Evolutionary conservation across 2,329 filamentous ascomycete species (phyloP).

Genomic region (Escovopsis sp.): DNA sequence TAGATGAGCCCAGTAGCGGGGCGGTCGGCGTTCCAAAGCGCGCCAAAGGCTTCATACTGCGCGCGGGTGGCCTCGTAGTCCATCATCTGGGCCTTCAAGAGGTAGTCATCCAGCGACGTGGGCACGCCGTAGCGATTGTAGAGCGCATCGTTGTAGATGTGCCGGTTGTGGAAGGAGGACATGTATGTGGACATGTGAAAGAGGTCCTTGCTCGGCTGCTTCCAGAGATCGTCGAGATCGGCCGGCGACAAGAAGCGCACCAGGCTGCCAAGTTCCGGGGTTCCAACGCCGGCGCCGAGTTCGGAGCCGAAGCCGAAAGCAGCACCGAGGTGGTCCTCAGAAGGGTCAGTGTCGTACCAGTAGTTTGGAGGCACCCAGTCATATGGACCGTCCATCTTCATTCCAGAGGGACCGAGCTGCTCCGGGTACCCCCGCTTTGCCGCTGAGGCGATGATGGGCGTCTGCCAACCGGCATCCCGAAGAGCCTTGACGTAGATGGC

Average conservation of each 20-base stretch:
- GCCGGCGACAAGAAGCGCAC: constrained; percentile 32
- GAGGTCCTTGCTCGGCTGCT: constrained; percentile 30
- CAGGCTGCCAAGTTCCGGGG: constrained; percentile 39
- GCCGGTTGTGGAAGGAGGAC: constrained; percentile 38
- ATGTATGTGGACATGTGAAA: constrained; percentile 45
- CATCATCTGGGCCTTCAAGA: constrained; percentile 43
- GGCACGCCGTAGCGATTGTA: constrained; percentile 35
- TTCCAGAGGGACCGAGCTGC: constrained; percentile 36
- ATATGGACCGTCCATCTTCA: constrained; percentile 54
- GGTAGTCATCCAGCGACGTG: constrained; percentile 37
- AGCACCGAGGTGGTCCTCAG: constrained; percentile 29
- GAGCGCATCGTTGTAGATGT: constrained; percentile 42
- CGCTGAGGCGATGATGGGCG: constrained; percentile 42
- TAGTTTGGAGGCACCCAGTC: constrained; percentile 52
- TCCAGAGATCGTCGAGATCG: constrained; percentile 43
- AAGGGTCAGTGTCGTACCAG: constrained; percentile 35
- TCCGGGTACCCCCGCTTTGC: constrained; percentile 36
- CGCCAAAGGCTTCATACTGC: constrained; percentile 40
- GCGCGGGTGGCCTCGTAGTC: constrained; percentile 49
- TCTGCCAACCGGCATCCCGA: constrained; percentile 35
- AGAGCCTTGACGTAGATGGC: constrained; percentile 36
- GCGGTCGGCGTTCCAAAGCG: constrained; percentile 31
- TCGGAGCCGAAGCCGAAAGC: constrained; percentile 51
- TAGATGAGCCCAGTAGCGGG: constrained; percentile 47
- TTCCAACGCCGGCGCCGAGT: constrained; percentile 45